Conservation (phyloP, 2,329 filamentous ascomycete species). For the Rutstroemia sydowiana region DNA sequence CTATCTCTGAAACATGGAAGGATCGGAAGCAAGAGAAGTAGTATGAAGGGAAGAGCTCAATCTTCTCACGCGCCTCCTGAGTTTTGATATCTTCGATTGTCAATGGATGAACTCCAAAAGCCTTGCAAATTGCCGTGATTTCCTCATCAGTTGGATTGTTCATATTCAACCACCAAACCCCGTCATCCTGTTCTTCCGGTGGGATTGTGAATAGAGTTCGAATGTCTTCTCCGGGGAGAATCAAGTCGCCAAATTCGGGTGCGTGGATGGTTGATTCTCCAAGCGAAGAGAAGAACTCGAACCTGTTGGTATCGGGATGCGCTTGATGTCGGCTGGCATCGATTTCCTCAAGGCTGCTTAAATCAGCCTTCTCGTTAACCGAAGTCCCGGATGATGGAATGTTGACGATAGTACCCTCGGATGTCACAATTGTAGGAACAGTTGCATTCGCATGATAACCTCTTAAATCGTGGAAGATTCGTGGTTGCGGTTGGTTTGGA, state of each 20-base stretch:
- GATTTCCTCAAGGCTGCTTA: constrained; percentile 28
- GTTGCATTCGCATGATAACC: constrained; percentile 12
- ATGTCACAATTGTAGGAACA: constrained; percentile 30
- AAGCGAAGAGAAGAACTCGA: constrained; percentile 95
- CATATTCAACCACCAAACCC: constrained; percentile 98
- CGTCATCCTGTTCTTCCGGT: constrained; percentile 56
- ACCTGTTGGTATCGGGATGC: constrained; percentile 65
- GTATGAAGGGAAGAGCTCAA: constrained; percentile 94
- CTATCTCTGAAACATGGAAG: constrained; percentile 73
- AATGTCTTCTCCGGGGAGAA: constrained; percentile 84
- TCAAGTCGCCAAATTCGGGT: constrained; percentile 76
- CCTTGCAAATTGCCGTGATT: constrained; percentile 79
- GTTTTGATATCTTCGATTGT: constrained; percentile 95
- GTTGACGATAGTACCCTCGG: constrained; percentile 51
- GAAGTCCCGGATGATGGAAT: constrained; percentile 41
- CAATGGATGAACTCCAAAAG: constrained; percentile 90
- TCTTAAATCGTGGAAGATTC: constrained; percentile 29
- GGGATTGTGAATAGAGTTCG: constrained; percentile 73
- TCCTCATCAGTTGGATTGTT: constrained; percentile 86
- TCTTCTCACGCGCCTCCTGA: constrained; percentile 95
- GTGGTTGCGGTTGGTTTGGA: constrained; percentile 25
- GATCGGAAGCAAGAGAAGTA: constrained; percentile 98
- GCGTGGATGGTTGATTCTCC: constrained; percentile 91
- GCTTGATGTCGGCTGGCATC: constrained; percentile 24
- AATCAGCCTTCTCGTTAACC: constrained; percentile 44